Base-by-base conservation (phyloP, 2,329 filamentous ascomycete species). In the Arthrobotrys pseudoclavata region DNA sequence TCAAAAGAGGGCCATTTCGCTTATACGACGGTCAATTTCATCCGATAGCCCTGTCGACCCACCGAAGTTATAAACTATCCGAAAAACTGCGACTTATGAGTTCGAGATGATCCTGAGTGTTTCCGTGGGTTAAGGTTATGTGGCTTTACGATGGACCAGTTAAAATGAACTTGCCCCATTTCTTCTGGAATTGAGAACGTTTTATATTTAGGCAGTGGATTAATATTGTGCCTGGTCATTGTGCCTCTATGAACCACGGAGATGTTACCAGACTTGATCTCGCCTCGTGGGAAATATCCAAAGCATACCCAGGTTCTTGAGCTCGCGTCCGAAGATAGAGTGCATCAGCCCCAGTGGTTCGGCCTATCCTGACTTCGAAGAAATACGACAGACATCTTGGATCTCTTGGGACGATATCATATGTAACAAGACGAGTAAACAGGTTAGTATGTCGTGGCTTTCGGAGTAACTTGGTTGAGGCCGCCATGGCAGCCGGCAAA, bases 1-100 rank as follows among this genome's bases (percentile, higher is more conserved):
- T 48, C 13, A 6, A 60, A 60, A 22, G 37, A 47, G 6, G 15
- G 47, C 18, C 55, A 40, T 42, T 34, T 62, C 67, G 67, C 67
- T 64, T 69, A 45, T 60, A 57, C 40, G 64, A 76, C 66, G 72
- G 72, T 67, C 69, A 29, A 76, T 76, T 76, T 76, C 72, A 50
- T 70, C 72, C 72, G 72, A 70, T 64, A 47, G 20, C 67, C 72
- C 72, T 76, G 57, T 69, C 29, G 48, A 47, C 57, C 66, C 55
- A 42, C 64, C 50, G 57, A 74, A 69, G 55, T 60, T 69, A 66
- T 72, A 72, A 72, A 72, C 63, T 22, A 66, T 72, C 69, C 69
- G 61, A 55, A 42, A 60, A 60, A 42, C 55, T 42, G 34, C 55
- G 55, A 60, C 20, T 60, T 60, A 42, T 24, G 34, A 60, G n/a